Evolutionary conservation across 441 rosid species (phyloP).

Genomic region (Viola pubescens): DNA sequence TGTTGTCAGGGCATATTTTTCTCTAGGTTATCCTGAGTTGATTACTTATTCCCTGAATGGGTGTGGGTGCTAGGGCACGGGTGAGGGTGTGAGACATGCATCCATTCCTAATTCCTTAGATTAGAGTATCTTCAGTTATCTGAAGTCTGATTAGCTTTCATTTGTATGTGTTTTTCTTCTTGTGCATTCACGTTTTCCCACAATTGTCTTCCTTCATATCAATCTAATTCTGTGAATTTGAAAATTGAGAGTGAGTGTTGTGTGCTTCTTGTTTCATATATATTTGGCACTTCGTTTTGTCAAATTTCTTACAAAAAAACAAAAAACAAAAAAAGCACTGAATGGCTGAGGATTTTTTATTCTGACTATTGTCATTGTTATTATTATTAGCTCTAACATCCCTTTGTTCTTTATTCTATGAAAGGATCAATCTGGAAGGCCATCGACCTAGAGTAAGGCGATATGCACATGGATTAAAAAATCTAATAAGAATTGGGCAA

Average conservation of each 20-base stretch:
- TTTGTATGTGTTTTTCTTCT: not conserved
- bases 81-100: no score
- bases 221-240: not conserved
- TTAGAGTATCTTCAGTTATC: no score
- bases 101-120: not conserved
- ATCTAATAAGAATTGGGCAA: slow-evolving; percentile 78
- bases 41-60: not conserved
- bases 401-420: slow-evolving; percentile 23
- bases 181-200: no score
- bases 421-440: slow-evolving; percentile 81
- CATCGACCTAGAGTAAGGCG: slow-evolving; percentile 90
- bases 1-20: not conserved
- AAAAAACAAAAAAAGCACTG: not conserved
- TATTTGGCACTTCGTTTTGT: slow-evolving; percentile 1
- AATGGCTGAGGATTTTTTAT: slow-evolving; percentile 5
- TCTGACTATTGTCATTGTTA: slow-evolving; percentile 3
- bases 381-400: not conserved
- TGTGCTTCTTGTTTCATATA: slow-evolving; percentile 2
- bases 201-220: not conserved
- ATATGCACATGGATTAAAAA: slow-evolving; percentile 77
- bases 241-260: not conserved
- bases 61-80: not conserved
- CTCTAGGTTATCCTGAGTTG: not conserved
- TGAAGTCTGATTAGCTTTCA: not conserved
- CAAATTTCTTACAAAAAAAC: no score